phyloP scores from a whole-genome alignment of 371 early-diverging fungal species.

The Blakeslea trispora region DNA sequence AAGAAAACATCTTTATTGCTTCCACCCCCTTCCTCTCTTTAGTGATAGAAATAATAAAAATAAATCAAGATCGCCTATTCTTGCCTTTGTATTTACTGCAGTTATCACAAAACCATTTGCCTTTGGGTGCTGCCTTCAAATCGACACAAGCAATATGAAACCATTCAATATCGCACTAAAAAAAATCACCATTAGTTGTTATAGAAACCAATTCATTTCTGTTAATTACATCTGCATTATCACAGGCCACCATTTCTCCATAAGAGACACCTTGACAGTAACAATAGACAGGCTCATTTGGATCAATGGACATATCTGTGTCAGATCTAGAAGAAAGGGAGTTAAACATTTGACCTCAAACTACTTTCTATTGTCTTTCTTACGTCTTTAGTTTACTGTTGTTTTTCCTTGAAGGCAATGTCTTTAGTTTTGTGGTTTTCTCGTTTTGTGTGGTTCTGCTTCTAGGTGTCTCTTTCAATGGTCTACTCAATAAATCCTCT shows the following conservation, averaged over 20 bases:
- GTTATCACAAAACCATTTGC: constrained; percentile 91
- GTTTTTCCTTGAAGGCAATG: constrained; percentile 24
- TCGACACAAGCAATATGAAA: constrained; percentile 95
- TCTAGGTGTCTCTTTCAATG: constrained; percentile 37
- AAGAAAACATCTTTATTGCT: too few species aligned
- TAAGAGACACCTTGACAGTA: constrained; percentile 94
- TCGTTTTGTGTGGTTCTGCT: constrained; percentile 24
- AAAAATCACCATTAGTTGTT: neutral
- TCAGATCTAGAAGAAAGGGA: constrained; percentile 12
- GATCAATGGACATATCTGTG: constrained; percentile 85
- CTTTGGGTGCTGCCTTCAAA: constrained; percentile 81
- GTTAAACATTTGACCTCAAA: neutral
- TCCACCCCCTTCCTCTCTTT: too few species aligned
- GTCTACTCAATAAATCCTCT: constrained; percentile 14
- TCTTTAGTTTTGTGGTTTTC: constrained; percentile 31
- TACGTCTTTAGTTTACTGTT: constrained; percentile 32
- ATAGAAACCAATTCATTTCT: too few species aligned
- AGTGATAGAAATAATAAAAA: neutral
- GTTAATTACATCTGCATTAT: constrained; percentile 78
- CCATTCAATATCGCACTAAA: constrained; percentile 91
- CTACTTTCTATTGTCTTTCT: neutral
- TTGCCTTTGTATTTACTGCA: constrained; percentile 44
- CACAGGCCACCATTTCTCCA: constrained; percentile 98
- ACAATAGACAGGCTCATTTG: constrained; percentile 95
- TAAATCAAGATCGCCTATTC: constrained; percentile 15